Base-by-base conservation (phyloP, 805 yeast species). In the Cyberlindnera petersonii region DNA sequence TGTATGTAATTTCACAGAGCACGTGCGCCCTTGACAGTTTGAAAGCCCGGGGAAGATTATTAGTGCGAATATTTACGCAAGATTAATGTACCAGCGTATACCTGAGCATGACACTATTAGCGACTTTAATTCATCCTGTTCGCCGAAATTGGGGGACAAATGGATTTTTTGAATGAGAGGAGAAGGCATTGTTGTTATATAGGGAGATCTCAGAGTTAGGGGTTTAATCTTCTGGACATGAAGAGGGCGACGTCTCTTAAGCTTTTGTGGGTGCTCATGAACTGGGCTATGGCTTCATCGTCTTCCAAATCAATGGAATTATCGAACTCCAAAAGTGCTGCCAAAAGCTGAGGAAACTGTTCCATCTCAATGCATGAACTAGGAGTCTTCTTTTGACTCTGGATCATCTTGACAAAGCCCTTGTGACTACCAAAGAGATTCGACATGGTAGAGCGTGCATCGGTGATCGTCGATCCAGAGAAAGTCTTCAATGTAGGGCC, bases 381-480 rank as follows among this genome's bases (percentile, higher is more conserved):
- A 3, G 14, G 17, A 2, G 11, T 17, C 15, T 9, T 9, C 34
- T 44, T 44, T 18, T 19, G 24, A 2, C 5, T 13, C 34, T 42
- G 48, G 7, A 44, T n/a, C 22, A 42, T 24, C 28, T 29, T 39
- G 3, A 32, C 46, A 5, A 39, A 22, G 1, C 39, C 28, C 16
- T 19, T 23, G 26, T 42, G 42, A 13, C 18, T 18, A 3, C 32
- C 29, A 21, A 42, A 42, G 31, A 42, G 36, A 16, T 33, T 35
- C 4, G 41, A 9, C 9, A 36, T 13, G n/a, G 35, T 7, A 2
- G 35, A n/a, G 16, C 43, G 39, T n/a, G 39, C 40, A 15, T 35
- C 38, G 8, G 14, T 14, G 20, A 33, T 6, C 2, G n/a, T 6
- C 3, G 17, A 19, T 1, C 28, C 33, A 4, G 35, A 21, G 18